Percentiles rank a stretch among this genome's conserved stretches.
Evolutionary conservation across 768 basidiomycete genomes (phyloP).

Genomic region (Cystofilobasidium bisporidii): DNA sequence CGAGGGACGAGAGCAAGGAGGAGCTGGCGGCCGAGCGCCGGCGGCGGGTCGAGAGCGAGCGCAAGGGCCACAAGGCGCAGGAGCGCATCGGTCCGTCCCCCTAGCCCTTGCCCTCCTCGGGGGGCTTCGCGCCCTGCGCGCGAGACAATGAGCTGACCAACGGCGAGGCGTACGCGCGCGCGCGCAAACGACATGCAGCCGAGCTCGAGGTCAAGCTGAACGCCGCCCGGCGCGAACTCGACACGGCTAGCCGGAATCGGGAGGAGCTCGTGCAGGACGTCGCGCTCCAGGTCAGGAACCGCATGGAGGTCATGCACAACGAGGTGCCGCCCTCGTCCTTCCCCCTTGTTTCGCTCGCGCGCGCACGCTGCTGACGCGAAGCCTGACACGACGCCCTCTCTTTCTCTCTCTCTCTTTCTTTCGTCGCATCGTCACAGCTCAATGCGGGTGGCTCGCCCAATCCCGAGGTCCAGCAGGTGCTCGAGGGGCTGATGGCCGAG

Average conservation of each 20-base stretch:
- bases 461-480: constrained; percentile 28
- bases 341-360: neutral
- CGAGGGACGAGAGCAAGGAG: constrained; percentile 35
- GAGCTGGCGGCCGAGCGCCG: constrained; percentile 30
- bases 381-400: no score
- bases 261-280: constrained; percentile 36
- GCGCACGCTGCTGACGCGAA: neutral
- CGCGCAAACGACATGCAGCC: no score
- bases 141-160: neutral
- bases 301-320: constrained; percentile 33
- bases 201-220: constrained; percentile 35
- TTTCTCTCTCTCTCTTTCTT: constrained; percentile 6
- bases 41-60: constrained; percentile 32
- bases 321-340: no score
- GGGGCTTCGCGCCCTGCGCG: no score
- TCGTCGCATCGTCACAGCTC: constrained; percentile 3
- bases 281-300: constrained; percentile 35
- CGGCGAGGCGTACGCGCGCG: neutral
- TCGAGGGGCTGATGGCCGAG: constrained; percentile 76
- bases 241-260: constrained; percentile 34
- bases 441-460: constrained; percentile 25
- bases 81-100: constrained; percentile 32
- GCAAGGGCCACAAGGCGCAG: constrained; percentile 34
- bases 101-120: neutral
- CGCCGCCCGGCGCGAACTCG: constrained; percentile 31